A percentile compares a stretch with the other conserved stretches of the same genome.
Evolutionary conservation across 352 stramenopile genomes (phyloP).

Genomic region (Elongisporangium senticosum): DNA sequence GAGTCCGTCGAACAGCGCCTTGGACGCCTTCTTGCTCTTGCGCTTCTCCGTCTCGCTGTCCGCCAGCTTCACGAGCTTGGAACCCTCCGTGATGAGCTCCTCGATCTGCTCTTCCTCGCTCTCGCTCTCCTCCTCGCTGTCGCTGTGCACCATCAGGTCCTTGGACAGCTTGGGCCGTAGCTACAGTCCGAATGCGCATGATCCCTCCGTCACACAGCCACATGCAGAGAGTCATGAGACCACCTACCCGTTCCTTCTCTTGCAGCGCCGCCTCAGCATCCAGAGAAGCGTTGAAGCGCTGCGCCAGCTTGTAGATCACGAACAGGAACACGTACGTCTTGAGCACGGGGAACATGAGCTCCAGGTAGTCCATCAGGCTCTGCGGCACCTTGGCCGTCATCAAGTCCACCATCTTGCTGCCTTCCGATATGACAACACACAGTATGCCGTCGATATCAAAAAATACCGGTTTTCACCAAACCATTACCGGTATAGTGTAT

Average conservation of each 20-base stretch:
- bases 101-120: slow-evolving; percentile 43
- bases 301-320: slow-evolving; percentile 46
- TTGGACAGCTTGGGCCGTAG: slow-evolving; percentile 36
- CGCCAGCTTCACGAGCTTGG: slow-evolving; percentile 30
- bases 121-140: slow-evolving; percentile 28
- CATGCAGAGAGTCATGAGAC: neutral
- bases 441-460: neutral
- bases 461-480: neutral
- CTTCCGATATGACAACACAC: neutral
- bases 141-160: slow-evolving; percentile 45
- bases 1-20: slow-evolving; percentile 72
- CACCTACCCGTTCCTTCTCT: slow-evolving; percentile 27
- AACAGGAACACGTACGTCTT: slow-evolving; percentile 76
- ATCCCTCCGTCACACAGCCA: neutral
- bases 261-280: slow-evolving; percentile 40
- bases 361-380: slow-evolving; percentile 50
- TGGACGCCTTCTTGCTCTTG: slow-evolving; percentile 27
- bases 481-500: neutral
- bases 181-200: slow-evolving; percentile 4
- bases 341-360: slow-evolving; percentile 48
- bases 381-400: slow-evolving; percentile 17
- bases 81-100: slow-evolving; percentile 69
- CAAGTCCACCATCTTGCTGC: neutral
- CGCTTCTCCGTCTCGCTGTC: slow-evolving; percentile 10
- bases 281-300: slow-evolving; percentile 54